A percentile compares a stretch with the other conserved stretches of the same genome.
Conservation (phyloP, 805 yeast species). For the Myxozyma mucilagina region DNA sequence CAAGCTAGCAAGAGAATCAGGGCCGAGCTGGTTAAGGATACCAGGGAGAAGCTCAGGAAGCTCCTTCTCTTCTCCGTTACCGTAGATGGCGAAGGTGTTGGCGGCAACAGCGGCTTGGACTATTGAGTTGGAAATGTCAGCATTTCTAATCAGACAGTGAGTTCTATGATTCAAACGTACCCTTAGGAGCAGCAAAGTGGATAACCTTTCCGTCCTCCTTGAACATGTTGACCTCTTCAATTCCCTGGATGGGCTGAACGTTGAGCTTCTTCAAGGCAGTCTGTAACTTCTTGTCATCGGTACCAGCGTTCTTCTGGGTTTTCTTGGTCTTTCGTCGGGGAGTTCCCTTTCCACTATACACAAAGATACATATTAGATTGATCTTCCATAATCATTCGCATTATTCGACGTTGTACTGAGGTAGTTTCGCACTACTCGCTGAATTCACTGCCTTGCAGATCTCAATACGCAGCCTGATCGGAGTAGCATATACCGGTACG, state of each 20-base stretch:
- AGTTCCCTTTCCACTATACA: conserved; percentile 52
- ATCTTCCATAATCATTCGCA: not conserved
- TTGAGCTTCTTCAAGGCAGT: conserved; percentile 84
- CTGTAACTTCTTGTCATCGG: conserved; percentile 89
- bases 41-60: conserved; percentile 90
- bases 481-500: not conserved
- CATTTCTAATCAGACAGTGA: not conserved
- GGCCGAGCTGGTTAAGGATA: conserved; percentile 93
- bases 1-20: conserved; percentile 88
- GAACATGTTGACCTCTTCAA: conserved; percentile 98
- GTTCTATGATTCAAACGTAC: conserved; percentile 8
- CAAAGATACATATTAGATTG: not conserved
- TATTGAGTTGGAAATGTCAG: conserved; percentile 23
- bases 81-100: conserved; percentile 93
- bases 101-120: conserved; percentile 88
- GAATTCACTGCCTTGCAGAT: not conserved
- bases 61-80: conserved; percentile 89
- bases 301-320: conserved; percentile 56
- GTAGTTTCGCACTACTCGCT: not conserved
- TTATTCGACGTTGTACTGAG: not conserved
- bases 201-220: conserved; percentile 93
- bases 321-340: conserved; percentile 93
- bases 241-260: conserved; percentile 83
- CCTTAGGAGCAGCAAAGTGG: conserved; percentile 91
- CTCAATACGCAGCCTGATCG: not conserved